Evolutionary conservation across 306 rosid species (phyloP).

Genomic region (Coriaria nepalensis): DNA sequence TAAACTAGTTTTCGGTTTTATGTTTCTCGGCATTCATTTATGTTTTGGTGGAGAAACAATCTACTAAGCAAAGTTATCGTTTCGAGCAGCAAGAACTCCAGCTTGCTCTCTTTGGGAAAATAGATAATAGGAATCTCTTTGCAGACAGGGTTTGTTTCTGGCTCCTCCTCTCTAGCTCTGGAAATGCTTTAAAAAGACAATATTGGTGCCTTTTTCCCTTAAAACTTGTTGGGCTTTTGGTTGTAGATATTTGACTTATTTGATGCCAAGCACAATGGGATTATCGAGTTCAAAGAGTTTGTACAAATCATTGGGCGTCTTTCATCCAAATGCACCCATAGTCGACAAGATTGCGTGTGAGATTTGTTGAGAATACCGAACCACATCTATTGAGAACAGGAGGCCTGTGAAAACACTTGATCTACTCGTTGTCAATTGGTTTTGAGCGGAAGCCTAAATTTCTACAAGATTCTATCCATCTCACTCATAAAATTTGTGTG

Average conservation of each 20-base stretch:
- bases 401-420: too few relatives aligned
- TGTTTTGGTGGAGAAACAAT: neutral
- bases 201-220: neutral
- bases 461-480: too few relatives aligned
- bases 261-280: conserved; percentile 68
- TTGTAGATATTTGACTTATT: conserved; percentile 66
- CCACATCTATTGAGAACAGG: too few relatives aligned
- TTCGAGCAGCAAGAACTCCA: conserved; percentile 77
- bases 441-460: too few relatives aligned
- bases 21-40: neutral
- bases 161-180: conserved; percentile 2
- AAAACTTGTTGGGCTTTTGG: conserved; percentile 11
- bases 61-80: neutral
- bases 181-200: neutral
- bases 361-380: too few relatives aligned
- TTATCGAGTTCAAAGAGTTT: conserved; percentile 77
- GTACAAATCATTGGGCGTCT: conserved; percentile 66
- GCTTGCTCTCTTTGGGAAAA: conserved; percentile 70
- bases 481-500: too few relatives aligned
- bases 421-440: too few relatives aligned
- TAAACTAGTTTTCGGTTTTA: neutral
- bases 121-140: conserved; percentile 50
- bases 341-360: conserved; percentile 39
- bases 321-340: conserved; percentile 59
- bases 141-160: conserved; percentile 60